Percentiles rank a stretch among this genome's conserved stretches.
Conservation (phyloP, 2,329 filamentous ascomycete species). For the Talaromyces marneffei region DNA sequence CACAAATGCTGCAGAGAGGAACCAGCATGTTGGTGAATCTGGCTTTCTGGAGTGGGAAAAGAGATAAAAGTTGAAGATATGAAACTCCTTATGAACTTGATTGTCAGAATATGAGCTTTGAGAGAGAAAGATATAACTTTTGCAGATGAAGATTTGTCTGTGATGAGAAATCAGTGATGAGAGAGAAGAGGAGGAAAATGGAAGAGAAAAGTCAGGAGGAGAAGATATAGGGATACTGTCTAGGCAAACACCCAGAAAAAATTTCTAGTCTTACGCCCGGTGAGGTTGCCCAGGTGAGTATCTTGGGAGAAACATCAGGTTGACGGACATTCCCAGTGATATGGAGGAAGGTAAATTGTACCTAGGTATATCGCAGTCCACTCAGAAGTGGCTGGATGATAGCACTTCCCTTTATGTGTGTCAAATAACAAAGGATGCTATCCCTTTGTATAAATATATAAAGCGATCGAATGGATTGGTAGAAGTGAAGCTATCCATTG, state of each 20-base stretch:
- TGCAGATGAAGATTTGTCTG: not conserved
- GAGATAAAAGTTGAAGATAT: not conserved
- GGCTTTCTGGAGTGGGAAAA: not conserved
- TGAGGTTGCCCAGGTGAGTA: not conserved
- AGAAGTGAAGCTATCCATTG: not conserved
- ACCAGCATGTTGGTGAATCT: not conserved
- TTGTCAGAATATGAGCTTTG: not conserved
- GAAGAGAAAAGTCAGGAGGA: not conserved
- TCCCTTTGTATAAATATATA: no score
- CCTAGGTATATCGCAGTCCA: not conserved
- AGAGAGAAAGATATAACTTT: not conserved
- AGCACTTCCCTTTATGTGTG: not conserved
- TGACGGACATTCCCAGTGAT: not conserved
- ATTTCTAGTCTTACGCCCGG: not conserved
- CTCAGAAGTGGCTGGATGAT: not conserved
- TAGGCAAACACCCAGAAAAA: not conserved
- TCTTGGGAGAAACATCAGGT: not conserved
- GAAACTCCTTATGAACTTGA: not conserved
- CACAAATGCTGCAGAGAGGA: not conserved
- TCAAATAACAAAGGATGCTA: not conserved
- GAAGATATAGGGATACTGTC: not conserved
- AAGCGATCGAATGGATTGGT: not conserved
- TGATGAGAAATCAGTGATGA: not conserved
- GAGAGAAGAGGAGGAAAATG: not conserved
- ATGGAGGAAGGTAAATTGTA: not conserved